Conservation (phyloP, 306 rosid species). For the Styphnolobium japonicum region DNA sequence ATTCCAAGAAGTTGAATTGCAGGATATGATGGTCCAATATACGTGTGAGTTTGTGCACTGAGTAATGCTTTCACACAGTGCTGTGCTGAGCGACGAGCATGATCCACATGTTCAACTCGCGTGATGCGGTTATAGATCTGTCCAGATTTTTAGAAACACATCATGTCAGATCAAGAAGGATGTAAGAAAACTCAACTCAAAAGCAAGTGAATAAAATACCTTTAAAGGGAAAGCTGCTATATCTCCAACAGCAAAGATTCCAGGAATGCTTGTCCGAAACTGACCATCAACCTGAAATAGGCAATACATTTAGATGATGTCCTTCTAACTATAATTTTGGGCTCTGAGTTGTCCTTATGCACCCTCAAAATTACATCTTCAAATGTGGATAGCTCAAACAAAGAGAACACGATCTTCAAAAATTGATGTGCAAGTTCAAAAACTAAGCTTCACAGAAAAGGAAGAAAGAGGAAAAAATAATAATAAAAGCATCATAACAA, state of each 20-base stretch:
- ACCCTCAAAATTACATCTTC: slow-evolving; percentile 10
- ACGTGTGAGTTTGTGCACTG: slow-evolving; percentile 76
- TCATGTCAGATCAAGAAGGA: slow-evolving; percentile 20
- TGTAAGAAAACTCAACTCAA: background rate
- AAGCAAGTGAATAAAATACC: slow-evolving; percentile 39
- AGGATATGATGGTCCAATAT: slow-evolving; percentile 27
- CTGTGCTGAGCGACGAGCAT: slow-evolving; percentile 90
- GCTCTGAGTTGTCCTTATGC: background rate
- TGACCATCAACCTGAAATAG: slow-evolving; percentile 77
- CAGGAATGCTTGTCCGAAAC: slow-evolving; percentile 75
- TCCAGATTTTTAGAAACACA: slow-evolving; percentile 21
- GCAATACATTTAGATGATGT: slow-evolving; percentile 3
- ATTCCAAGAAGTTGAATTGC: slow-evolving; percentile 2
- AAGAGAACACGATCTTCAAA: slow-evolving; percentile 3
- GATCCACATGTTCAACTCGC: slow-evolving; percentile 95
- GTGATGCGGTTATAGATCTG: slow-evolving; percentile 77
- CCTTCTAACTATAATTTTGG: background rate
- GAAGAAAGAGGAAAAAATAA: too few species aligned
- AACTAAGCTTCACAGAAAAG: background rate
- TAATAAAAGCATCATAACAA: background rate
- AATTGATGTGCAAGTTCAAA: background rate
- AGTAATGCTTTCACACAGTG: slow-evolving; percentile 76
- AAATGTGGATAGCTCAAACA: background rate
- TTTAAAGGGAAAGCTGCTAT: slow-evolving; percentile 88
- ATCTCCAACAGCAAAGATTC: slow-evolving; percentile 89